Evolutionary conservation across 495 filamentous ascomycete genomes (phyloP).

Genomic region (Neurospora intermedia): DNA sequence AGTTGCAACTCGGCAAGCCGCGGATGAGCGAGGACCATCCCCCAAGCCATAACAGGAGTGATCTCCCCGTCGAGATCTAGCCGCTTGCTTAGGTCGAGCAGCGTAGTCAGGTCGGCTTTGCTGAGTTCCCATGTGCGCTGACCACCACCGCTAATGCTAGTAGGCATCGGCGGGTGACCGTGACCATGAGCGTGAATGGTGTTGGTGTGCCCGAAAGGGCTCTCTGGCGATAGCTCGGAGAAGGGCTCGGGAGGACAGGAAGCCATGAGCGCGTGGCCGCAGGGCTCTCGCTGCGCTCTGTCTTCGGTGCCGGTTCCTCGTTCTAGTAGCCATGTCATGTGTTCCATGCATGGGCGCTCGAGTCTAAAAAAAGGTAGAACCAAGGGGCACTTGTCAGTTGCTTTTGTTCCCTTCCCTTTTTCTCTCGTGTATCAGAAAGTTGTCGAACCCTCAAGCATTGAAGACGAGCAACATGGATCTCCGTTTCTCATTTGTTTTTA

Average conservation of each 20-base stretch:
- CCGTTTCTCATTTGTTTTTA: neutral
- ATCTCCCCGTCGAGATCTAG: constrained; percentile 86
- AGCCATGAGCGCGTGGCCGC: constrained; percentile 83
- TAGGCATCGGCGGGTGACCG: neutral
- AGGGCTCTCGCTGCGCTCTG: constrained; percentile 26
- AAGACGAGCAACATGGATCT: neutral
- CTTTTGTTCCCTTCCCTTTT: neutral
- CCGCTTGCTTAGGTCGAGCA: constrained; percentile 74
- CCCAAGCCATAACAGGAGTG: constrained; percentile 94
- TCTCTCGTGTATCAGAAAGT: neutral
- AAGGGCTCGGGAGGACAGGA: constrained; percentile 64
- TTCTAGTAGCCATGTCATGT: constrained; percentile 68
- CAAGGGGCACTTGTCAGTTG: constrained; percentile 12
- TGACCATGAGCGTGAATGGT: neutral
- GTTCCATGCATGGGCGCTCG: constrained; percentile 90
- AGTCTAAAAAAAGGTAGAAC: constrained; percentile 45
- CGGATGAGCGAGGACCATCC: constrained; percentile 63
- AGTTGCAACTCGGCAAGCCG: constrained; percentile 50
- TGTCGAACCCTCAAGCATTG: neutral
- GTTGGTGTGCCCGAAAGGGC: constrained; percentile 38
- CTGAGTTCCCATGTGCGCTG: constrained; percentile 59
- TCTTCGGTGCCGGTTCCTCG: constrained; percentile 41
- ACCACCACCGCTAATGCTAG: constrained; percentile 10
- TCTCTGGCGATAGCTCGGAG: constrained; percentile 32
- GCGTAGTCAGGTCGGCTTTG: constrained; percentile 61